Evolutionary conservation across 2,329 filamentous ascomycete genomes (phyloP).

Genomic region (Hymenoscyphus fraxineus): DNA sequence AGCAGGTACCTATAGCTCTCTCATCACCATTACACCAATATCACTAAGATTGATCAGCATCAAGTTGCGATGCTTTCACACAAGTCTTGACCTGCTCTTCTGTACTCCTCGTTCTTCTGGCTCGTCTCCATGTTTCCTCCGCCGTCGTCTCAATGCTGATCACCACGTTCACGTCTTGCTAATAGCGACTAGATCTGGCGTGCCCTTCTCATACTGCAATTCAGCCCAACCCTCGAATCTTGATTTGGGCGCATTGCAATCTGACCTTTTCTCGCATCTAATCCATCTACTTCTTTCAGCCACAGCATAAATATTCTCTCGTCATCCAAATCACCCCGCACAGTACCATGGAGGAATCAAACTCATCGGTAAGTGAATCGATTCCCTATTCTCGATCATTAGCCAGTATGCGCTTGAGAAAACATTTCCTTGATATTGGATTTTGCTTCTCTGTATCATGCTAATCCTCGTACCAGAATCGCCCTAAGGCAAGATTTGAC

Average conservation of each 20-base stretch:
- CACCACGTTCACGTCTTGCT: neutral
- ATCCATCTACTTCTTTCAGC: too few relatives aligned
- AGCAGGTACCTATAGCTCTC: neutral
- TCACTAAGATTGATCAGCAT: neutral
- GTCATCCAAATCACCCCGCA: too few relatives aligned
- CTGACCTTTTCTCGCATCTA: too few relatives aligned
- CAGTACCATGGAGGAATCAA: too few relatives aligned
- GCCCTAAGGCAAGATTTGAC: neutral
- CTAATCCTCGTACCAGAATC: neutral
- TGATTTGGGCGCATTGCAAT: neutral
- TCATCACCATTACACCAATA: neutral
- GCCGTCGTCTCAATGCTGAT: neutral
- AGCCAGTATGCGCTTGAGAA: too few relatives aligned
- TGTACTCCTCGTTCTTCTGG: neutral
- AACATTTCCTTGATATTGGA: too few relatives aligned
- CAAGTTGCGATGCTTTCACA: neutral
- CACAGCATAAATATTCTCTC: too few relatives aligned
- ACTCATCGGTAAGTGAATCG: too few relatives aligned
- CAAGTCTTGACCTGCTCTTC: neutral
- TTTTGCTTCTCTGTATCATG: neutral
- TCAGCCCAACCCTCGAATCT: neutral
- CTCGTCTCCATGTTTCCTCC: neutral
- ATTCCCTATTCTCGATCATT: too few relatives aligned
- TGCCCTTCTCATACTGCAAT: neutral
- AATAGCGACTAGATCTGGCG: neutral